Conservation (phyloP, 768 basidiomycete genomes). For the Cystobasidium ongulense region DNA sequence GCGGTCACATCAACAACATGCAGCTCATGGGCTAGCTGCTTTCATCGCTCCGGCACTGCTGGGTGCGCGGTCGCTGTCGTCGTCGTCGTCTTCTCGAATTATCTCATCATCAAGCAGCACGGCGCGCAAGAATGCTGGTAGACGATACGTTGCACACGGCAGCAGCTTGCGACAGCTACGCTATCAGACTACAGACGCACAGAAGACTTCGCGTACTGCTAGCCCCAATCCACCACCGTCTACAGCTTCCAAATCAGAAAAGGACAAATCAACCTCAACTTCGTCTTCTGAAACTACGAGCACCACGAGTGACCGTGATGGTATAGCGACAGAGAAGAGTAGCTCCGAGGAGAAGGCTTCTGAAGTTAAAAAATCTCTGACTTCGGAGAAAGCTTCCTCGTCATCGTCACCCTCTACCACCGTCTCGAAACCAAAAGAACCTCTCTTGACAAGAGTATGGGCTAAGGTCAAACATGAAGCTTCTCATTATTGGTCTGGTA, state of each 20-base stretch:
- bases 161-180: background rate
- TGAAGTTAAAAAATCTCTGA: background rate
- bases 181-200: background rate
- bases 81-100: background rate
- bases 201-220: background rate
- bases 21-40: background rate
- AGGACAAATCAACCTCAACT: background rate
- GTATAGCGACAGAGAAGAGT: background rate
- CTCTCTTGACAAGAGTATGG: slow-evolving; percentile 59
- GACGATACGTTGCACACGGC: no score
- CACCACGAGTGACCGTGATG: background rate
- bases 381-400: background rate
- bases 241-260: background rate
- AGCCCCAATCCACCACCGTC: background rate
- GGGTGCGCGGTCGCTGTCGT: background rate
- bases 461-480: slow-evolving; percentile 91
- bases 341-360: background rate
- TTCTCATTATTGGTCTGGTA: slow-evolving; percentile 91
- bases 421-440: slow-evolving; percentile 36
- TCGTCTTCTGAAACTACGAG: background rate
- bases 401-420: background rate
- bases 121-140: background rate
- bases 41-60: background rate
- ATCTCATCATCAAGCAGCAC: background rate
- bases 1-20: background rate